A percentile compares a stretch with the other conserved stretches of the same genome.
Conservation (phyloP, 176 grass and related monocot genomes). For the Carex cristatella region DNA sequence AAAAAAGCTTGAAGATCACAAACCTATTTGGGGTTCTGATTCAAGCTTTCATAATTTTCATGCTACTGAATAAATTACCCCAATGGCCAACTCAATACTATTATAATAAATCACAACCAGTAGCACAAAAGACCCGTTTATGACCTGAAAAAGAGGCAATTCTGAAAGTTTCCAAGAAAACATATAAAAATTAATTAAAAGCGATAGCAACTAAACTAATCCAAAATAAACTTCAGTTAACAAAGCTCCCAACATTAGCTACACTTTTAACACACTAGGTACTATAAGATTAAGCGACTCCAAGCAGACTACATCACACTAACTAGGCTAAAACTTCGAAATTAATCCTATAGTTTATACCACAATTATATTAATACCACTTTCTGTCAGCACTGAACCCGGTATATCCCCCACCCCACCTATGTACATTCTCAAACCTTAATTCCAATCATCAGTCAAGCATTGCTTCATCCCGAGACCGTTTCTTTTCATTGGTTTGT, state of each 20-base stretch:
- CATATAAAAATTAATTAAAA: not conserved
- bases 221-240: not conserved
- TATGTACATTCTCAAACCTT: constrained; percentile 20
- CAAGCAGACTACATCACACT: not conserved
- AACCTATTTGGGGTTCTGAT: not conserved
- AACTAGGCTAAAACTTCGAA: not conserved
- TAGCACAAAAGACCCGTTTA: not conserved
- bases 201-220: not conserved
- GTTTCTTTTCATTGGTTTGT: constrained; percentile 18
- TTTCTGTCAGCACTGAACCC: constrained; percentile 22
- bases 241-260: constrained; percentile 14
- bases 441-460: not conserved
- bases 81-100: not conserved
- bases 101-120: not conserved
- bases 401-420: constrained; percentile 1
- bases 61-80: not conserved
- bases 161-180: not conserved
- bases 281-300: not conserved
- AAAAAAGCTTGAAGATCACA: not conserved
- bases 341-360: constrained; percentile 9
- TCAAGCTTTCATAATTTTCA: not conserved
- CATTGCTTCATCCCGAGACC: constrained; percentile 18
- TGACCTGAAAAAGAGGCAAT: not conserved
- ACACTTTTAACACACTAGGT: constrained; percentile 9
- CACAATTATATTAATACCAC: constrained; percentile 18